Evolutionary conservation across 108 stramenopile species (phyloP).

Genomic region (Cyclotella atomus): DNA sequence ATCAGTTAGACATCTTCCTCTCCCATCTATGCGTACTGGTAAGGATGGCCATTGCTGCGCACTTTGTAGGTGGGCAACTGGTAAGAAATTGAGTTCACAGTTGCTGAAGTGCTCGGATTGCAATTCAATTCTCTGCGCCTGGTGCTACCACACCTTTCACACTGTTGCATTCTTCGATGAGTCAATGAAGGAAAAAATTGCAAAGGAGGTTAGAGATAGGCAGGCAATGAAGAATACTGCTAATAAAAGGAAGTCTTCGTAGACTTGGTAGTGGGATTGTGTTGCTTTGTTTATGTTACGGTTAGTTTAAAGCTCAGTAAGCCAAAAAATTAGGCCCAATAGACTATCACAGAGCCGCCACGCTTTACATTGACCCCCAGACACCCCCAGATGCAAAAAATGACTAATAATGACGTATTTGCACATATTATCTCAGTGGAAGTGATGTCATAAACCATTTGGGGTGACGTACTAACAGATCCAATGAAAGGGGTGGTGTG

Average conservation of each 20-base stretch:
- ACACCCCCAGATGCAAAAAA: not conserved
- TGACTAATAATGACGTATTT: not conserved
- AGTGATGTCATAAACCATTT: not conserved
- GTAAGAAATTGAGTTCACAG: conserved; percentile 4
- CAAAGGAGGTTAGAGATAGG: not conserved
- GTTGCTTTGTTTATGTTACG: not conserved
- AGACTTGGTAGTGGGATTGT: not conserved
- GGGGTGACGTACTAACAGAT: not conserved
- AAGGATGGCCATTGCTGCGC: conserved; percentile 13
- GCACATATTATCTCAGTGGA: not conserved
- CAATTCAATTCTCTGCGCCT: conserved; percentile 1
- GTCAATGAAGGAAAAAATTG: not conserved
- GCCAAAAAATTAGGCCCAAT: not conserved
- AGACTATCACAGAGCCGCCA: not conserved
- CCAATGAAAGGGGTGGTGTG: not conserved
- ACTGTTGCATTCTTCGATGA: not conserved
- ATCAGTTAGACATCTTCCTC: not conserved
- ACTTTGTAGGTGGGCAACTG: conserved; percentile 19
- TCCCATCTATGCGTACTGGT: not conserved
- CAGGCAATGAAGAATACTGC: not conserved
- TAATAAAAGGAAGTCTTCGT: not conserved
- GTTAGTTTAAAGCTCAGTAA: not conserved
- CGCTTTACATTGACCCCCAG: not conserved
- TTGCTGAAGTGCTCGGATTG: conserved; percentile 4
- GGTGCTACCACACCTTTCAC: conserved; percentile 21